These are phyloP conservation scores for Capronia epimyces DNA, from an alignment of 2,329 filamentous ascomycete genomes.

Conservation along the genomic window DNA sequence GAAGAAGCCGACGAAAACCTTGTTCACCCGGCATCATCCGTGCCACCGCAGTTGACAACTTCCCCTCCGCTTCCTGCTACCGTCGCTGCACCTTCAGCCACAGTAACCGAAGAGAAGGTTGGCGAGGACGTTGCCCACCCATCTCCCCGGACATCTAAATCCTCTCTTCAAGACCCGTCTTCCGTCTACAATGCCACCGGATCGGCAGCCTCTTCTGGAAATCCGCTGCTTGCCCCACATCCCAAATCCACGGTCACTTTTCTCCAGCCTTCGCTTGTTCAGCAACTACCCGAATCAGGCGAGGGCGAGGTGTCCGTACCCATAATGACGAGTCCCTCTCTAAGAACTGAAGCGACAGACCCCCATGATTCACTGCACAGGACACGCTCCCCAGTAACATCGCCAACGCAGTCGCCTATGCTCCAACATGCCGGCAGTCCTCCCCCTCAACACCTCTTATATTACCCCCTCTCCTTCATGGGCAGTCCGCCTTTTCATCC, in stretches of 20 bases:
- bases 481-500: constrained; percentile 11
- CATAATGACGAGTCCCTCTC: constrained; percentile 31
- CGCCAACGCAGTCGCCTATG: constrained; percentile 21
- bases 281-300: constrained; percentile 29
- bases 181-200: not conserved
- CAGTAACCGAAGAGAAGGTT: not conserved
- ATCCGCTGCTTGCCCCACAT: constrained; percentile 13
- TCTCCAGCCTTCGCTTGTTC: constrained; percentile 10
- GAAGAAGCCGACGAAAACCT: constrained; percentile 19
- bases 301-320: constrained; percentile 37
- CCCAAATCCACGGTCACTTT: constrained; percentile 16
- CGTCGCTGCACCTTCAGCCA: not conserved
- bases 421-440: constrained; percentile 16
- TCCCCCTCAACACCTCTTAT: constrained; percentile 13
- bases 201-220: constrained; percentile 3
- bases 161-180: constrained; percentile 2
- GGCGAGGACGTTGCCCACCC: not conserved
- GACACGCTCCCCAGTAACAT: constrained; percentile 15
- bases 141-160: constrained; percentile 1
- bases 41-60: not conserved
- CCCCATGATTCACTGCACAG: constrained; percentile 2
- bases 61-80: not conserved
- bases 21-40: not conserved
- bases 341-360: not conserved
- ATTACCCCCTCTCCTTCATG: constrained; percentile 13